Base-by-base conservation (phyloP, 345 rosid species). In the Euphorbia lathyris region DNA sequence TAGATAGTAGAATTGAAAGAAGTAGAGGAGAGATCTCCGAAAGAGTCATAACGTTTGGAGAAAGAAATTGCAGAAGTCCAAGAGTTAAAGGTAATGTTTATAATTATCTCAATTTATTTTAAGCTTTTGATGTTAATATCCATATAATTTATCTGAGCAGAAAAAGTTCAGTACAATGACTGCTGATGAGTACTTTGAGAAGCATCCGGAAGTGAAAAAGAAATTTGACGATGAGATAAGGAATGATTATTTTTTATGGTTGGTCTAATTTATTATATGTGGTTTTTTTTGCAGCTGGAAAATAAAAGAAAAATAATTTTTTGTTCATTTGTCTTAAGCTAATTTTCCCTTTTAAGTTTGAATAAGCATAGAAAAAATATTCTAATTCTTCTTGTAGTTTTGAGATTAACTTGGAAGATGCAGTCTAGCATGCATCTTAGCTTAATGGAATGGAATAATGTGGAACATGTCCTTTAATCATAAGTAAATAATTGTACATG, bases 141-240 rank as follows among this genome's bases (percentile, higher is more conserved):
- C 12, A 5, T 40, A 57, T 22, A 5, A 47, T 70, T 32, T 10
- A 30, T 40, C 19, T 43, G 40, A 17, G 36, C 96, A 95, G 99
- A 68, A 83, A 89, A 95, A 89, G 80, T 68, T 95, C 70, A 89
- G 98, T 84, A 92, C 99, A 79, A 95, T 95, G 99, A 95, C 97
- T 1, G 98, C 97, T 7, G 96, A 95, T 7, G 99, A 95, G 70
- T 95, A 95, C 88, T 95, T 95, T 63, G 94, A 60, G 66, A 92
- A 95, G 83, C 96, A 95, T 74, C 99, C 99, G 0, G 99, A 95
- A 73, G 85, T 95, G 66, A 95, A 89, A 75, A 83, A 95, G 96
- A 86, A 92, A 81, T 90, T 92, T 25, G 98, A 95, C 73, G 99
- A 95, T 27, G 99, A 92, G 74, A 95, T 95, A 80, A 87, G 98